phyloP scores from a whole-genome alignment of 2,329 filamentous ascomycete species.

The Phaeosphaeria sp. region DNA sequence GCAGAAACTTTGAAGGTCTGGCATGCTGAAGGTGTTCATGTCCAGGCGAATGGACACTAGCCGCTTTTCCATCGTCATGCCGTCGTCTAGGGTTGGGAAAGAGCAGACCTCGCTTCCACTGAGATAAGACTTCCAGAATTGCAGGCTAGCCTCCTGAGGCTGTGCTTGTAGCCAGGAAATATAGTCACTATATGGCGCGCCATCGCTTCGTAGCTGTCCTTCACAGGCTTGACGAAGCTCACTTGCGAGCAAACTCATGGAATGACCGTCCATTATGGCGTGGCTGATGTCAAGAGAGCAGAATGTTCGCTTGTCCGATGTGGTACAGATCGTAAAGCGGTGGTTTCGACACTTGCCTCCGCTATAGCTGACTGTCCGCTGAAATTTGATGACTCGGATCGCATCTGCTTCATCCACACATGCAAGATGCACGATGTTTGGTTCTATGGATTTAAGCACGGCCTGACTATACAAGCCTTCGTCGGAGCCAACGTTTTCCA shows the following conservation, averaged over 20 bases:
- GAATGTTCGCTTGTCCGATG: constrained; percentile 26
- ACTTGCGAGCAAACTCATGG: constrained; percentile 37
- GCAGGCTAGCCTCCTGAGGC: constrained; percentile 31
- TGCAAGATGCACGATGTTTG: constrained; percentile 33
- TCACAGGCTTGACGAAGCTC: constrained; percentile 39
- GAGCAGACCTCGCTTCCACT: constrained; percentile 39
- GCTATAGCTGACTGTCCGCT: constrained; percentile 33
- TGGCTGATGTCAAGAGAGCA: constrained; percentile 45
- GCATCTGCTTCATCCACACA: constrained; percentile 30
- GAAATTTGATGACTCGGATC: constrained; percentile 23
- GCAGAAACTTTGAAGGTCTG: constrained; percentile 47
- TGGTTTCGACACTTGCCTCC: constrained; percentile 36
- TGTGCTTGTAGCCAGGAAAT: constrained; percentile 38
- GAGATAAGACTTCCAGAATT: constrained; percentile 43
- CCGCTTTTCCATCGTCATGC: constrained; percentile 21
- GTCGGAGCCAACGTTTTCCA: constrained; percentile 37
- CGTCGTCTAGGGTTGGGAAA: constrained; percentile 41
- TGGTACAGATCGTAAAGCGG: constrained; percentile 41
- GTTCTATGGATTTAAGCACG: constrained; percentile 34
- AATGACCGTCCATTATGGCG: constrained; percentile 45
- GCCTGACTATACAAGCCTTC: constrained; percentile 44
- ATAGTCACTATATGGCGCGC: constrained; percentile 42
- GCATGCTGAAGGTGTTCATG: constrained; percentile 32
- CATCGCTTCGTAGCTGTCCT: constrained; percentile 25
- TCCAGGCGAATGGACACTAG: constrained; percentile 38